Percentiles rank a stretch among this genome's conserved stretches.
Conservation (phyloP, 495 filamentous ascomycete species). For the Penicillium desertorum region DNA sequence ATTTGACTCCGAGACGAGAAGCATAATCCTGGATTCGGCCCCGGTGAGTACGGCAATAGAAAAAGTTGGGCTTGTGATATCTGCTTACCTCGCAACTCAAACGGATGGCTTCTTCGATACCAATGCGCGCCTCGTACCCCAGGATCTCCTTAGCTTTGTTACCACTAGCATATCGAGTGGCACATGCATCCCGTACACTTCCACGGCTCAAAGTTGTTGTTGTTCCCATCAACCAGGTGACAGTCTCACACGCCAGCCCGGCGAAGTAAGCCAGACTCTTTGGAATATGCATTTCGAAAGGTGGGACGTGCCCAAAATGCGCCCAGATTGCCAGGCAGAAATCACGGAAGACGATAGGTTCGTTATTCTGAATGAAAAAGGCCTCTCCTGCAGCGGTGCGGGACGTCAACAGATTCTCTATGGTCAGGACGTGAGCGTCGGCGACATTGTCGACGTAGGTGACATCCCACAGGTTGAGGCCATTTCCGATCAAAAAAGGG, state of each 20-base stretch:
- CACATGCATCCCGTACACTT: constrained; percentile 56
- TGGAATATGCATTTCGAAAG: constrained; percentile 54
- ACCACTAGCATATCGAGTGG: constrained; percentile 54
- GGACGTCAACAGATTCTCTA: constrained; percentile 55
- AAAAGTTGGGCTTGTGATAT: neutral
- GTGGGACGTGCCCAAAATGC: constrained; percentile 57
- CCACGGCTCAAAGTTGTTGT: constrained; percentile 54
- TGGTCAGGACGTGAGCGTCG: constrained; percentile 62
- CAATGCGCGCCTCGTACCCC: constrained; percentile 58
- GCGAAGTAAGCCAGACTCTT: constrained; percentile 47
- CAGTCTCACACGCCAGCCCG: constrained; percentile 49
- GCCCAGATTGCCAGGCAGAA: constrained; percentile 60
- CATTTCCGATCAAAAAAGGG: constrained; percentile 56
- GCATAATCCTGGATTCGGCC: constrained; percentile 37
- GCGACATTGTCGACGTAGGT: constrained; percentile 62
- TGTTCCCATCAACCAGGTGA: constrained; percentile 52
- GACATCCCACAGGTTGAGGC: constrained; percentile 60
- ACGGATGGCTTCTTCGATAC: constrained; percentile 55
- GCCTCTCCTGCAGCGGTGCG: constrained; percentile 59
- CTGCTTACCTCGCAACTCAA: constrained; percentile 49
- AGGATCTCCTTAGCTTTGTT: constrained; percentile 56
- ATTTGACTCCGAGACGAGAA: constrained; percentile 34
- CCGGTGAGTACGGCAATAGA: neutral
- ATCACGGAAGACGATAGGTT: constrained; percentile 60
- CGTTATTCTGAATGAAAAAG: constrained; percentile 65